phyloP scores from a whole-genome alignment of 768 basidiomycete species.

The Boletus rubropictus region DNA sequence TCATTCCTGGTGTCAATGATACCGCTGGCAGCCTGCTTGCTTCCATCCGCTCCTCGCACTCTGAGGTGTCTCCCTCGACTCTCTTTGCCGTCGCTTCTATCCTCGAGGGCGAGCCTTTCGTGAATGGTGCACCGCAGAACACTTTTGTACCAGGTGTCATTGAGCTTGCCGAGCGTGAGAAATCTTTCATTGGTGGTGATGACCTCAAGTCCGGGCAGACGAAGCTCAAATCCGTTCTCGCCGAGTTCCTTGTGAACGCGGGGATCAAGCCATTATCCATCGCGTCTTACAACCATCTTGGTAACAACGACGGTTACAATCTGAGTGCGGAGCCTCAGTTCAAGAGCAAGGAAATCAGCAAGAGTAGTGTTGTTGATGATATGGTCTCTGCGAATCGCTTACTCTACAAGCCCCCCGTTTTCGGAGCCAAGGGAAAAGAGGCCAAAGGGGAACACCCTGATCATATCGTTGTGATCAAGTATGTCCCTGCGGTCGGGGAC shows the following conservation, averaged over 20 bases:
- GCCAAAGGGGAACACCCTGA: conserved; percentile 95
- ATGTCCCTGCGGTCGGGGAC: conserved; percentile 93
- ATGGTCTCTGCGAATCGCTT: conserved; percentile 92
- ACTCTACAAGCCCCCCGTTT: conserved; percentile 77
- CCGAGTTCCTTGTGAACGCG: conserved; percentile 97
- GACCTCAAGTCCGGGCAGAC: conserved; percentile 98
- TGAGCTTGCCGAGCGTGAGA: conserved; percentile 80
- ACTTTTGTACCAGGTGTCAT: conserved; percentile 96
- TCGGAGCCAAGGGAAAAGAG: conserved; percentile 47
- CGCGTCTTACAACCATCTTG: conserved; percentile 97
- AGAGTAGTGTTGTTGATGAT: conserved; percentile 95
- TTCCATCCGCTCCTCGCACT: conserved; percentile 78
- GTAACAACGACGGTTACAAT: conserved; percentile 96
- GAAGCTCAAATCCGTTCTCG: conserved; percentile 93
- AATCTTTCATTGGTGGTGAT: conserved; percentile 94
- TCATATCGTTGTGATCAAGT: conserved; percentile 96
- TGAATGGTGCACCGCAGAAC: conserved; percentile 98
- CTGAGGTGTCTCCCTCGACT: conserved; percentile 94
- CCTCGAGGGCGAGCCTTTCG: conserved; percentile 90
- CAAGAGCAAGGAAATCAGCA: conserved; percentile 97
- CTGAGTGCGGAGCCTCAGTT: conserved; percentile 88
- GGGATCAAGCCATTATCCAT: conserved; percentile 98
- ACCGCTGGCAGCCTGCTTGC: conserved; percentile 82
- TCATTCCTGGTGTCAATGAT: conserved; percentile 93
- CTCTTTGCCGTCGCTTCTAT: conserved; percentile 94